Evolutionary conservation across 2,329 filamentous ascomycete species (phyloP), one percentile per base, ranked within the genome.

Genomic region (Talaromyces sp.): DNA sequence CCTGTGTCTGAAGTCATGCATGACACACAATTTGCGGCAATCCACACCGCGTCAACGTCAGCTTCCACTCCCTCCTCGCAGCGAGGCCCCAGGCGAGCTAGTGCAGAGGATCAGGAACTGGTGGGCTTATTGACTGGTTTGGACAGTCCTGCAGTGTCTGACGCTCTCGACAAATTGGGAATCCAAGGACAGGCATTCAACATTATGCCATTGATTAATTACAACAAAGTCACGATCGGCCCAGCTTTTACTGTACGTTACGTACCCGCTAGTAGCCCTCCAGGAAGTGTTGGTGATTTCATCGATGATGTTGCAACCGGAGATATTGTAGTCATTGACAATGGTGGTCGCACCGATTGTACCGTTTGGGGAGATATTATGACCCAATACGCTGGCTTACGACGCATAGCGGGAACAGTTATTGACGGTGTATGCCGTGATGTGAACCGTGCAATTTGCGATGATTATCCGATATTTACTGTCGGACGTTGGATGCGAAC

Each of bases 281-380:
- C 30, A 9, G 30, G 30, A 32, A 72, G 70, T 36, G 70, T 73
- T 3, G 71, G 70, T 3, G 68, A 73, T 54, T 73, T 72, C 61
- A 72, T 74, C 33, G 71, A 74, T 52, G 70, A 73, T 11, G 70
- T 73, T 15, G 70, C 70, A 4, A 32, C 56, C 9, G 68, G 71
- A 0, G 71, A 75, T 57, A 53, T 74, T 0, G 66, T 75, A 0
- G 71, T 75, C 1, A 74, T 74, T 32, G 72, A 73, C 54, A 75
- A 75, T 11, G 65, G 67, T 3, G 70, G 72, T 15, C 71, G 73
- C 36, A 74, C 65, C 0, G 71, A 74, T 36, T 75, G 73, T 17
- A 75, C 73, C 2, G 70, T 74, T 4, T 74, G 72, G 72, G 72
- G 72, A 1, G 72, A 75, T 58, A 74, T 73, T 1, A 73, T 74